Conservation (phyloP, 73 alveolate genomes). For the Tetrahymena thermophila region DNA sequence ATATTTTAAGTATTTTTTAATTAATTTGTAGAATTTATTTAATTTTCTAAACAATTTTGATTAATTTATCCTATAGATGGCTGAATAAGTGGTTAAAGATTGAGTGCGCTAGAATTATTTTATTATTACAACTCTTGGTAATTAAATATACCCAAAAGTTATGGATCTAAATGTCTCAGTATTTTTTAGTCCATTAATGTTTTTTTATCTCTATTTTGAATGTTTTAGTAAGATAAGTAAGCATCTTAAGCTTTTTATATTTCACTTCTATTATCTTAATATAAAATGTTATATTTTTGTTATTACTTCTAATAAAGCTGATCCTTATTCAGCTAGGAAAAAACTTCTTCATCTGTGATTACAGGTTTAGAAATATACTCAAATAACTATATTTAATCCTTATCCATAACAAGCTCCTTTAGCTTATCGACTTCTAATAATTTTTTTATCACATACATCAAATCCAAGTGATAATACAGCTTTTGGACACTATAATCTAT, state of each 20-base stretch:
- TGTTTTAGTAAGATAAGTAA: neutral
- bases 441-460: neutral
- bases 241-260: neutral
- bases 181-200: neutral
- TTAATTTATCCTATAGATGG: too few species aligned
- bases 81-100: too few species aligned
- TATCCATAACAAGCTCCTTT: neutral
- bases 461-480: neutral
- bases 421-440: neutral
- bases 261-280: neutral
- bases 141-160: too few species aligned
- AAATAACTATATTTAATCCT: neutral
- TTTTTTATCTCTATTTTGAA: neutral
- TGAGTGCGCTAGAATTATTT: too few species aligned
- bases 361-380: neutral
- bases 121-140: too few species aligned
- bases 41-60: too few species aligned
- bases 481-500: neutral
- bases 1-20: too few species aligned
- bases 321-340: neutral
- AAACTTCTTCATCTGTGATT: neutral
- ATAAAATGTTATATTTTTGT: neutral
- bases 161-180: neutral
- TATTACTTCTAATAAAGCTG: neutral
- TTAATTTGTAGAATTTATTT: too few species aligned